phyloP scores from a whole-genome alignment of 306 rosid species.

The Citrullus amarus region DNA sequence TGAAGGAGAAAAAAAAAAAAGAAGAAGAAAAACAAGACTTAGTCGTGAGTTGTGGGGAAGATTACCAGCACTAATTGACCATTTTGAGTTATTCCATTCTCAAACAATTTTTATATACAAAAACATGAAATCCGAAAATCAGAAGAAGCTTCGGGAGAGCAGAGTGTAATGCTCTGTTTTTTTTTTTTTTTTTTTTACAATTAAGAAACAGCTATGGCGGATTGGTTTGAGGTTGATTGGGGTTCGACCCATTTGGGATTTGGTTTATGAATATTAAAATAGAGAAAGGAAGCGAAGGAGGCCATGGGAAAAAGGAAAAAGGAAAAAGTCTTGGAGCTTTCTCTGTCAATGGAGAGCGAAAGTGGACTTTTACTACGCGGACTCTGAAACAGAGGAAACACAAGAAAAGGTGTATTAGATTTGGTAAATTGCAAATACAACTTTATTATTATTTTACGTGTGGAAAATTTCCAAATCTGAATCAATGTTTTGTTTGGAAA shows the following conservation, averaged over 20 bases:
- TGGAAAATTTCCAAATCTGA: too few relatives aligned
- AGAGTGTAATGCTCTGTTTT: background rate
- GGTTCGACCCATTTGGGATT: background rate
- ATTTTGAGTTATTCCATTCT: background rate
- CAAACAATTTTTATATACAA: background rate
- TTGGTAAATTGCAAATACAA: too few relatives aligned
- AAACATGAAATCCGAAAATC: background rate
- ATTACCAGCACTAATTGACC: conserved; percentile 1
- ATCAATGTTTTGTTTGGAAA: too few relatives aligned
- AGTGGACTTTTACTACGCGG: too few relatives aligned
- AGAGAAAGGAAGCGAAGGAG: background rate
- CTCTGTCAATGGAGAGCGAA: background rate
- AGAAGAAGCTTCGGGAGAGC: background rate
- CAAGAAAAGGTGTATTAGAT: too few relatives aligned
- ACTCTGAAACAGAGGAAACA: too few relatives aligned
- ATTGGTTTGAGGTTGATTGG: background rate
- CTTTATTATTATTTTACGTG: too few relatives aligned
- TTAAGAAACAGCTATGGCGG: background rate
- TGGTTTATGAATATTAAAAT: background rate
- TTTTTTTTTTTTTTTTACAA: background rate
- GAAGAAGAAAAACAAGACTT: background rate
- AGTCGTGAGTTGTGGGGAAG: background rate
- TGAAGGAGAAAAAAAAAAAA: conserved; percentile 4
- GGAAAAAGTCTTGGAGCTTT: background rate
- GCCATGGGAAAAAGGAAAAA: background rate